Evolutionary conservation across 305 asterid species (phyloP), one percentile per base, ranked within the genome.

Genomic region (Rubia tinctorum): DNA sequence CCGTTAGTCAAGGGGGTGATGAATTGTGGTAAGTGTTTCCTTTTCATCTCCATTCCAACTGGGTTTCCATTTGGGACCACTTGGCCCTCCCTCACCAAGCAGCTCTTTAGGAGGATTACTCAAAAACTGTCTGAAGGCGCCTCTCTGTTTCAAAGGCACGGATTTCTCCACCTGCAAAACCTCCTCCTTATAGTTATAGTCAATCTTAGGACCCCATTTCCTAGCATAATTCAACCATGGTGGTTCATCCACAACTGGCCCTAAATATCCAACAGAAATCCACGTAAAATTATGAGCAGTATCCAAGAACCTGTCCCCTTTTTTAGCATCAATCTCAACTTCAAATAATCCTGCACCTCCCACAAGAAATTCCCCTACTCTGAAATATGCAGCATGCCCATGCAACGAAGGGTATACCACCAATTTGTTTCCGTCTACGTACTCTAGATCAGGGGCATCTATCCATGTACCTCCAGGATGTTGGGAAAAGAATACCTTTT

Each of bases 181-280:
- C 66, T 89, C 98, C 5, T 58, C 65, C 20, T 77, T 88, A 9
- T 73, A 45, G 10, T 73, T 68, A 45, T 88, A 87, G 15, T 61
- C 80, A 44, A 69, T 75, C 22, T 82, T 80, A 14, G 98, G 98
- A 17, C 97, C 98, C 98, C 97, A 91, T 74, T 86, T 79, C 67
- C 91, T 74, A 0, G 61, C 61, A 65, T 82, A 93, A 66, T 89
- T 84, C 85, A 91, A 47, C 97, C 98, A 91, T 45, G 94, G 81
- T 78, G 96, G 96, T 79, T 80, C 91, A 74, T 47, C 86, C 82
- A 80, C 85, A 20, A 40, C 87, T 44, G 75, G 10, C 51, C 68
- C 72, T 77, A 77, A 81, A 72, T 80, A 77, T 49, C 81, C 91
- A 68, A 85, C 91, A 22, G 93, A 82, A 81, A 89, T 86, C 60